Conservation (phyloP, 495 filamentous ascomycete species). For the Neurospora sp. region DNA sequence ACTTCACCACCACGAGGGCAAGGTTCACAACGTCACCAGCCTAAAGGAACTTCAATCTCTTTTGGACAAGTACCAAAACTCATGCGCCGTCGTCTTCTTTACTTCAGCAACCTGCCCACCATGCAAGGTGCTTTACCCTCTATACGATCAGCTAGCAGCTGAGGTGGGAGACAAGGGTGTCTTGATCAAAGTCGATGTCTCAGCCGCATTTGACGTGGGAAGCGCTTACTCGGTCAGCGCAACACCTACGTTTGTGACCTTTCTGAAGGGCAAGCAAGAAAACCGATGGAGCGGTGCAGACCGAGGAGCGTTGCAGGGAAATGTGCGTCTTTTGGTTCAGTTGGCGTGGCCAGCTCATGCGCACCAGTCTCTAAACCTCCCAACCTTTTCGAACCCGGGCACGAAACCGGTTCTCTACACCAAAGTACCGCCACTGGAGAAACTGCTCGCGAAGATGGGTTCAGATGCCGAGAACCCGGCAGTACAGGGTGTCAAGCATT, state of each 20-base stretch:
- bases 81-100: constrained; percentile 84
- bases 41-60: constrained; percentile 50
- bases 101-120: constrained; percentile 80
- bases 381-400: constrained; percentile 52
- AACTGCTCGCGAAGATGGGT: constrained; percentile 69
- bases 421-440: constrained; percentile 75
- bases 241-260: constrained; percentile 89
- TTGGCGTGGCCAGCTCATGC: constrained; percentile 72
- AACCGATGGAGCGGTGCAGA: constrained; percentile 76
- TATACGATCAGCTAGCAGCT: constrained; percentile 70
- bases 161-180: constrained; percentile 58
- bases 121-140: constrained; percentile 74
- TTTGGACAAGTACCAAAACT: constrained; percentile 45
- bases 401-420: constrained; percentile 60
- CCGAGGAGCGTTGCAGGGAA: constrained; percentile 53
- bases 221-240: constrained; percentile 57
- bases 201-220: constrained; percentile 53
- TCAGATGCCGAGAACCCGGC: constrained; percentile 39
- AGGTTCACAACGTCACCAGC: constrained; percentile 27
- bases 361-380: constrained; percentile 59
- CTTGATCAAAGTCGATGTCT: constrained; percentile 78
- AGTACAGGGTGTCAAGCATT: constrained; percentile 49
- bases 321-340: constrained; percentile 61
- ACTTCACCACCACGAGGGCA: constrained; percentile 16
- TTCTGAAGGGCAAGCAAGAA: constrained; percentile 62